Base-by-base conservation (phyloP, 2,329 filamentous ascomycete genomes). In the Juglanconis oblonga region DNA sequence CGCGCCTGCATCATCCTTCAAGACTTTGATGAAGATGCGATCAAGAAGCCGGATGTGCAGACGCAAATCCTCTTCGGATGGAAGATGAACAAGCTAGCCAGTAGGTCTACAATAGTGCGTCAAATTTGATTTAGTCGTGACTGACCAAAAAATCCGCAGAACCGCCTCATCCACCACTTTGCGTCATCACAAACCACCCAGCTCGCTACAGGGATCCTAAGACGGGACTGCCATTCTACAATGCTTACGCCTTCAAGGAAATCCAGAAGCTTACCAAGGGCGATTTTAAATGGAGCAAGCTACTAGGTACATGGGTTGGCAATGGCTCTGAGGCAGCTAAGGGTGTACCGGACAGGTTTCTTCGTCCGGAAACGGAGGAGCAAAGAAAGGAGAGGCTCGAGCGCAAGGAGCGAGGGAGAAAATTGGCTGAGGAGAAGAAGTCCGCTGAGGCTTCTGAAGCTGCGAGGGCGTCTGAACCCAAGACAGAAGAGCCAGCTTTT, bases 291-390 rank as follows among this genome's bases (percentile, higher is more conserved):
- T 99, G 91, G 90, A 96, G 92, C 71, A 81, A 80, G 35, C 79
- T 95, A 66, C 74, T 96, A 35, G 92, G 91, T 5, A 90, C 88
- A 14, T 99, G 93, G 83, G 88, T 94, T 4, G 94, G 94, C 0
- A 83, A 81, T 65, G 81, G 78, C 64, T 79, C 77, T 71, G 77
- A 74, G 67, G 85, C 91, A 0, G 90, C 90, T 8, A 81, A 80
- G 44, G 93, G 92, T 6, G 93, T 97, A 31, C 94, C 92, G 0
- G 87, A 86, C 60, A 84, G 91, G 55, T 98, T 97, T 71, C 63
- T 81, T 54, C 63, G 58, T 3, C 49, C 50, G 45, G 59, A 64
- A 29, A 63, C 58, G 8, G 61, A 63, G n/a, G 58, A 63, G 11
- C 58, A 63, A 42, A 60, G 29, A 31, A 49, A 55, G 11, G 61